Evolutionary conservation across 805 yeast genomes (phyloP).

Genomic region (Wickerhamomyces bisporus): DNA sequence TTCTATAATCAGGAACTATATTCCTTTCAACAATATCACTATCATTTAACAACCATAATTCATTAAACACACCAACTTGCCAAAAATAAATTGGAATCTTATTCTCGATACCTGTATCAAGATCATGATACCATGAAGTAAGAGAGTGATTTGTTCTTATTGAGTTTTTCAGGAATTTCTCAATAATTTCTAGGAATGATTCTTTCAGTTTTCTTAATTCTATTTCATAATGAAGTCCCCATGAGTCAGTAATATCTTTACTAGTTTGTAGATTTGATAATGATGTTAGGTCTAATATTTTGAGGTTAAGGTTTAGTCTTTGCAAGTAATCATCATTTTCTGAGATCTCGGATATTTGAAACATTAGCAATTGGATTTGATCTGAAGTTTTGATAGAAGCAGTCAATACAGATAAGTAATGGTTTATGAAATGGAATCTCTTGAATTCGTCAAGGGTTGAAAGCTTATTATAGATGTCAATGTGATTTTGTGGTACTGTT

Average conservation of each 20-base stretch:
- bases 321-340: constrained; percentile 9
- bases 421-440: constrained; percentile 20
- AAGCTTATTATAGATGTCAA: constrained; percentile 20
- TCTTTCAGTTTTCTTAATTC: constrained; percentile 18
- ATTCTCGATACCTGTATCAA: constrained; percentile 35
- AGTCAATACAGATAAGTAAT: constrained; percentile 14
- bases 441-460: constrained; percentile 20
- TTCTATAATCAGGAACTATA: constrained; percentile 41
- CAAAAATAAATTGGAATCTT: constrained; percentile 13
- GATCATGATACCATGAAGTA: constrained; percentile 8
- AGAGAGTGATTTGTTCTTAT: constrained; percentile 1
- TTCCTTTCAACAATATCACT: constrained; percentile 28
- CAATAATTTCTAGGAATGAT: constrained; percentile 10
- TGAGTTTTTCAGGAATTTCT: constrained; percentile 12
- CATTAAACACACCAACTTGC: background rate
- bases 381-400: background rate
- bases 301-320: constrained; percentile 12
- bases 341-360: constrained; percentile 3
- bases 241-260: no score
- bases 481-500: constrained; percentile 5
- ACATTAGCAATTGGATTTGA: constrained; percentile 10
- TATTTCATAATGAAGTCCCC: constrained; percentile 15
- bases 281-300: background rate
- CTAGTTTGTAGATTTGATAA: constrained; percentile 1
- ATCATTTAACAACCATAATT: constrained; percentile 21